Evolutionary conservation across 2,329 filamentous ascomycete genomes (phyloP).

Genomic region (Lasiodiplodia sp.): DNA sequence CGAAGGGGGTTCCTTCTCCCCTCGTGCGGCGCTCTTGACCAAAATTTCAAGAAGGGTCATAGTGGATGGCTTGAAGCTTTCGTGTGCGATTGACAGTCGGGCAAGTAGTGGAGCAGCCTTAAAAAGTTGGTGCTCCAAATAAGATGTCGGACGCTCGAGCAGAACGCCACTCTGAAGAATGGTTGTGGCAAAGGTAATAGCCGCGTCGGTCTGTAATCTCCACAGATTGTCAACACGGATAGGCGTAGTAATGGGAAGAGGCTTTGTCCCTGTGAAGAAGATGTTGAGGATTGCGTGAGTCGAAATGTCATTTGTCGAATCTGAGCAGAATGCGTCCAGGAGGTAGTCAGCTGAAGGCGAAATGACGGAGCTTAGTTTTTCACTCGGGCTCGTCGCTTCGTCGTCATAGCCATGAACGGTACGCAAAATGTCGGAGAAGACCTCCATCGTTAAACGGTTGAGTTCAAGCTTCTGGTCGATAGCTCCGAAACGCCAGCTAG

Average conservation of each 20-base stretch:
- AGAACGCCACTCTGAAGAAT: slow-evolving; percentile 75
- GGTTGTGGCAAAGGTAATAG: slow-evolving; percentile 71
- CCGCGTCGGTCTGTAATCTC: slow-evolving; percentile 68
- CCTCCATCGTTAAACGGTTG: slow-evolving; percentile 70
- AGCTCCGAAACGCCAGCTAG: slow-evolving; percentile 82
- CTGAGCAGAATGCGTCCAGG: slow-evolving; percentile 76
- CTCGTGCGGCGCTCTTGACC: slow-evolving; percentile 71
- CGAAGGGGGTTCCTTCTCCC: slow-evolving; percentile 79
- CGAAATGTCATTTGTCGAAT: slow-evolving; percentile 72
- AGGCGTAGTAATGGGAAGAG: slow-evolving; percentile 54
- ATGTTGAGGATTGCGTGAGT: slow-evolving; percentile 79
- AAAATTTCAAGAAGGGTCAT: slow-evolving; percentile 76
- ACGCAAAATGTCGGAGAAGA: slow-evolving; percentile 74
- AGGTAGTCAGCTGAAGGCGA: slow-evolving; percentile 78
- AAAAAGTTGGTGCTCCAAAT: slow-evolving; percentile 80
- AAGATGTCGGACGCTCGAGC: slow-evolving; percentile 67
- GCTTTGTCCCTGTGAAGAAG: slow-evolving; percentile 62
- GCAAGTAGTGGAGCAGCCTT: slow-evolving; percentile 79
- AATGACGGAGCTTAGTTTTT: slow-evolving; percentile 68
- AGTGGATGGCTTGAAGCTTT: slow-evolving; percentile 70
- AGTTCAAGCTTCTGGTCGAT: slow-evolving; percentile 73
- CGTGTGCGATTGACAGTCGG: slow-evolving; percentile 75
- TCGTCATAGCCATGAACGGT: slow-evolving; percentile 80
- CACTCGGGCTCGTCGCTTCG: slow-evolving; percentile 51
- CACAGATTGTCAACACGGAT: slow-evolving; percentile 49